A percentile compares a stretch with the other conserved stretches of the same genome.
These are phyloP conservation scores for Dinochytrium kinnereticum DNA, from an alignment of 371 early-diverging fungal genomes.

Conservation along the genomic window DNA sequence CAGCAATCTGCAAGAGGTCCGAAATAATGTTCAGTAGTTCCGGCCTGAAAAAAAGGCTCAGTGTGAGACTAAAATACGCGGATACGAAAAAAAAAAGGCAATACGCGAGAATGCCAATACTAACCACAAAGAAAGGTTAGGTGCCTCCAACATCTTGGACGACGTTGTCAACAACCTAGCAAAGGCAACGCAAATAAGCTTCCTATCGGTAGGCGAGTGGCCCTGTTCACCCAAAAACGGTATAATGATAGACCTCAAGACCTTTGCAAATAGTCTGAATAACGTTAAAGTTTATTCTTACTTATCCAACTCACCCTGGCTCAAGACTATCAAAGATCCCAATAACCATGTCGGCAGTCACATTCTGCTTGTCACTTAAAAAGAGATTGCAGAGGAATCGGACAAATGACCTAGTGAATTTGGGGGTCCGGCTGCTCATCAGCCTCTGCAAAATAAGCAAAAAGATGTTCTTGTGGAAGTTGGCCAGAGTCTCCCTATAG, in stretches of 20 bases:
- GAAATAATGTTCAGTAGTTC: conserved; percentile 55
- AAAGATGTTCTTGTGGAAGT: conserved; percentile 79
- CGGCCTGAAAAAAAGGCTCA: conserved; percentile 43
- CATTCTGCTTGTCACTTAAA: conserved; percentile 62
- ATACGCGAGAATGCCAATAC: not conserved
- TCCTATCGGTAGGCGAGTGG: conserved; percentile 71
- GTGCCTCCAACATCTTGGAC: conserved; percentile 20
- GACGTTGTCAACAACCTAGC: conserved; percentile 33
- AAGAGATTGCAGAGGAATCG: conserved; percentile 76
- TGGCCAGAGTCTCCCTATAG: conserved; percentile 59
- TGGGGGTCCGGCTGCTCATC: conserved; percentile 71
- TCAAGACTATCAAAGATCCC: conserved; percentile 79
- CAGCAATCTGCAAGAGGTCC: conserved; percentile 63
- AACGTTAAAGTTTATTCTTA: not conserved
- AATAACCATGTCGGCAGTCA: conserved; percentile 71
- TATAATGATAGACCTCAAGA: conserved; percentile 71
- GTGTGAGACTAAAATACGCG: not conserved
- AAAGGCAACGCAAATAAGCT: conserved; percentile 71
- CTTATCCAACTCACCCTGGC: conserved; percentile 56
- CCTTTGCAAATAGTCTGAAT: conserved; percentile 66
- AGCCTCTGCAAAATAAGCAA: conserved; percentile 78
- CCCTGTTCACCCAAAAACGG: conserved; percentile 62
- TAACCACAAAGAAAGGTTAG: conserved; percentile 55
- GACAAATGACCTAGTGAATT: conserved; percentile 79
- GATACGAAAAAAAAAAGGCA: not conserved